Percentiles rank a stretch among this genome's conserved stretches.
phyloP scores from a whole-genome alignment of 768 basidiomycete genomes.

The Psilocybe tampanensis region DNA sequence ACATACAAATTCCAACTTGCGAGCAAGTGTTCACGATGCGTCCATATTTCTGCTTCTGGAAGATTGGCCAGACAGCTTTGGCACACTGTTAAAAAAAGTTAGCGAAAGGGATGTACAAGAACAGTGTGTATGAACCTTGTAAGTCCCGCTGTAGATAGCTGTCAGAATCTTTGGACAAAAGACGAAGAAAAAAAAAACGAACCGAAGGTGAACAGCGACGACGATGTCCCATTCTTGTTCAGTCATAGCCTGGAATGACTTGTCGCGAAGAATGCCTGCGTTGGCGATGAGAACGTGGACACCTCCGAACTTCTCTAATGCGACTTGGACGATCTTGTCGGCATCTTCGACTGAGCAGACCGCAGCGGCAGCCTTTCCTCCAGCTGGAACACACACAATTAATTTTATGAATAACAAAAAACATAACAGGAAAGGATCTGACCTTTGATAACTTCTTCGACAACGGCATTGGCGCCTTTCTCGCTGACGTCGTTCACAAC shows the following conservation, averaged over 20 bases:
- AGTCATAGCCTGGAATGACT: conserved; percentile 87
- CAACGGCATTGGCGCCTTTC: conserved; percentile 81
- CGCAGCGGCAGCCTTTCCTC: conserved; percentile 85
- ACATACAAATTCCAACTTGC: conserved; percentile 88
- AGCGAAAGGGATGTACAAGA: not conserved
- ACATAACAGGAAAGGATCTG: conserved; percentile 20
- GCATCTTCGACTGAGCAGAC: conserved; percentile 92
- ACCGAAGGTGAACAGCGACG: conserved; percentile 82
- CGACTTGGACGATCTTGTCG: conserved; percentile 84
- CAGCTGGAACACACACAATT: conserved; percentile 49
- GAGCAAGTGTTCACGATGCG: conserved; percentile 95
- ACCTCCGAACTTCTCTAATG: conserved; percentile 83
- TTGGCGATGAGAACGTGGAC: conserved; percentile 91
- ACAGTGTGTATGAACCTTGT: conserved; percentile 57
- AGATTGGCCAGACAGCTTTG: conserved; percentile 95
- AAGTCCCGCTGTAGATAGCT: conserved; percentile 66
- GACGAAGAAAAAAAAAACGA: conserved; percentile 9
- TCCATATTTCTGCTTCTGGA: conserved; percentile 96
- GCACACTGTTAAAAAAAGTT: conserved; percentile 58
- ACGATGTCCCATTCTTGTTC: conserved; percentile 96
- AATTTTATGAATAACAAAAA: not conserved
- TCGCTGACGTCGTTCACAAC: conserved; percentile 94
- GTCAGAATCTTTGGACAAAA: conserved; percentile 5
- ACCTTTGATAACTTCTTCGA: conserved; percentile 86
- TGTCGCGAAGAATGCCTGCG: conserved; percentile 93